Percentiles rank a stretch among this genome's conserved stretches.
These are phyloP conservation scores for Barnettozyma sucrosica DNA, from an alignment of 805 yeast genomes.

Conservation along the genomic window DNA sequence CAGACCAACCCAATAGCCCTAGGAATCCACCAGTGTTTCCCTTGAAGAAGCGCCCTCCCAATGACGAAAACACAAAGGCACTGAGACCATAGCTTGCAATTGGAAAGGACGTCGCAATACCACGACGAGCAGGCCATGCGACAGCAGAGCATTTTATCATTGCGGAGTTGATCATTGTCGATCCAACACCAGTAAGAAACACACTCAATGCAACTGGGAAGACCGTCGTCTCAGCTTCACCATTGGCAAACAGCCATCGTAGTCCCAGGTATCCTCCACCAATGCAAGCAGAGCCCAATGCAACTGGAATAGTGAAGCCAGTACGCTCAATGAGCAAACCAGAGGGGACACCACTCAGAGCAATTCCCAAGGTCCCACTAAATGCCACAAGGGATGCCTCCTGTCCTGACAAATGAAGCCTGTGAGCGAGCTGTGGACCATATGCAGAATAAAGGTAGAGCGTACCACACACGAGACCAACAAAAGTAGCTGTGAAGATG, in stretches of 20 bases:
- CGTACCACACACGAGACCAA: constrained; percentile 64
- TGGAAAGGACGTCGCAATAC: constrained; percentile 72
- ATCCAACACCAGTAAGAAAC: constrained; percentile 59
- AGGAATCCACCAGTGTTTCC: constrained; percentile 54
- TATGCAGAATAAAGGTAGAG: constrained; percentile 70
- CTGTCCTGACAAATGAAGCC: constrained; percentile 53
- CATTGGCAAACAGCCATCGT: constrained; percentile 42
- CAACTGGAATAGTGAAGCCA: constrained; percentile 53
- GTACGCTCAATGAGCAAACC: constrained; percentile 57
- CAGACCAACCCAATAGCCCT: constrained; percentile 39
- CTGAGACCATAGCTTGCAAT: constrained; percentile 70
- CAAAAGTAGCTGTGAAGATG: constrained; percentile 22
- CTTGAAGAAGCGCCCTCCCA: constrained; percentile 47
- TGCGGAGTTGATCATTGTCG: constrained; percentile 59
- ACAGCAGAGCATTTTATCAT: constrained; percentile 71
- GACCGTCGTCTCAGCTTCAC: constrained; percentile 28
- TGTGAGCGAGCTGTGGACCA: constrained; percentile 67
- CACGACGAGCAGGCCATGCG: constrained; percentile 59
- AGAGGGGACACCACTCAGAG: constrained; percentile 61
- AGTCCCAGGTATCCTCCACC: constrained; percentile 52
- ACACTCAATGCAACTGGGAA: constrained; percentile 40
- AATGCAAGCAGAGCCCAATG: constrained; percentile 44
- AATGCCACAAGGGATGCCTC: constrained; percentile 61
- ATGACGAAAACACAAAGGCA: constrained; percentile 59
- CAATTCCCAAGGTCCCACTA: constrained; percentile 58